Conservation (phyloP, 2,329 filamentous ascomycete species). For the Aspergillus sp. region DNA sequence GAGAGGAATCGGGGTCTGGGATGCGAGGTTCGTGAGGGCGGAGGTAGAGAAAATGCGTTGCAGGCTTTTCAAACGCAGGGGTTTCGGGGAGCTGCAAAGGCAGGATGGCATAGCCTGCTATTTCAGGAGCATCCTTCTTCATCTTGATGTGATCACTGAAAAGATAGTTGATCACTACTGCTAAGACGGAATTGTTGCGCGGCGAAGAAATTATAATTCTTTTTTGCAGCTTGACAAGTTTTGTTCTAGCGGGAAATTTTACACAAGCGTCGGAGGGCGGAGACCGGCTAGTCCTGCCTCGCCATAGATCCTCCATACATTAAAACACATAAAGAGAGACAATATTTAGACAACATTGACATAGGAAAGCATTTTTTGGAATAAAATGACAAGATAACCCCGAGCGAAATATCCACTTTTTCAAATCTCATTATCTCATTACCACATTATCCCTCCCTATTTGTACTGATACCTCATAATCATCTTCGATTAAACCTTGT, state of each 20-base stretch:
- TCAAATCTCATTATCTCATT: too few species aligned
- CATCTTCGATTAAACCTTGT: slow-evolving; percentile 40
- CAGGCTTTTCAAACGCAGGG: slow-evolving; percentile 57
- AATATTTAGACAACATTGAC: too few species aligned
- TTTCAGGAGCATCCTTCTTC: slow-evolving; percentile 32
- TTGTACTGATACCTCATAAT: neutral
- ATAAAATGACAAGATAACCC: too few species aligned
- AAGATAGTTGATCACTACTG: neutral
- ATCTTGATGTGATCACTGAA: slow-evolving; percentile 20
- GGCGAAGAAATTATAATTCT: neutral
- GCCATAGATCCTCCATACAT: too few species aligned
- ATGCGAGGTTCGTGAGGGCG: slow-evolving; percentile 77
- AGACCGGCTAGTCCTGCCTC: slow-evolving; percentile 2
- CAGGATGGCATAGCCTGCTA: slow-evolving; percentile 64
- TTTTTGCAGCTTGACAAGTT: neutral
- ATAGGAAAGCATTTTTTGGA: too few species aligned
- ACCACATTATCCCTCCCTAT: neutral
- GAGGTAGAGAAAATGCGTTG: slow-evolving; percentile 81
- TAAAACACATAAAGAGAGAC: too few species aligned
- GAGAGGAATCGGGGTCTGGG: slow-evolving; percentile 65
- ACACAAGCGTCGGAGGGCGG: slow-evolving; percentile 10
- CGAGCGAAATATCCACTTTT: too few species aligned
- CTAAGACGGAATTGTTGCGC: neutral
- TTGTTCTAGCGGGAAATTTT: slow-evolving; percentile 14
- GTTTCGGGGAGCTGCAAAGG: slow-evolving; percentile 62